phyloP scores from a whole-genome alignment of 78 protist species.

The Dictyostelium brefeldianum region DNA sequence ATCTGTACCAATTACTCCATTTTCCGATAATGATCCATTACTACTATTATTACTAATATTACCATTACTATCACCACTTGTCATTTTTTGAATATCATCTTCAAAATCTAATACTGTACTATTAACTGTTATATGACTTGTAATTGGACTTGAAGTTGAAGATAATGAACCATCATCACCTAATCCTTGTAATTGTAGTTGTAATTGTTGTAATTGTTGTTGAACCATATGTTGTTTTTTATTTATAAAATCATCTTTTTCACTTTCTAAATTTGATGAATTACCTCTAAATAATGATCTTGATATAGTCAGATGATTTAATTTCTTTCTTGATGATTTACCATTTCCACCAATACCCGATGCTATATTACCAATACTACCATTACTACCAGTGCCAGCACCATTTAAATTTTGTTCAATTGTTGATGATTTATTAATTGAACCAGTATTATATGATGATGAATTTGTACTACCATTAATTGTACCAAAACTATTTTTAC shows the following conservation, averaged over 20 bases:
- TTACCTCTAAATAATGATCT: conserved; percentile 32
- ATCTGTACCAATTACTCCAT: neutral
- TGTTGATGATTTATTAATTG: neutral
- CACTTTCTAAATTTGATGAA: conserved; percentile 39
- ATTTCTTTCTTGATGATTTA: conserved; percentile 15
- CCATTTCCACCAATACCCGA: neutral
- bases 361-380: neutral
- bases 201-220: neutral
- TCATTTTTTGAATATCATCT: conserved; percentile 43
- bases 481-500: neutral
- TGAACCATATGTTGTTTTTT: neutral
- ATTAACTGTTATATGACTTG: conserved; percentile 24
- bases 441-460: neutral
- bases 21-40: neutral
- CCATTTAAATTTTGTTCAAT: neutral
- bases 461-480: neutral
- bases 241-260: conserved; percentile 10
- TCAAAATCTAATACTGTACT: conserved; percentile 23
- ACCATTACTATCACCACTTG: neutral
- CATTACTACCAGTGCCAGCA: neutral
- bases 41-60: conserved; percentile 2
- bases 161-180: neutral
- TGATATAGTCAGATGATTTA: neutral
- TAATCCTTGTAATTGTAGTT: neutral
- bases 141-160: conserved; percentile 11